Evolutionary conservation across 2,329 filamentous ascomycete genomes (phyloP), one percentile per base, ranked within the genome.

Genomic region (Xylaria polymorpha): DNA sequence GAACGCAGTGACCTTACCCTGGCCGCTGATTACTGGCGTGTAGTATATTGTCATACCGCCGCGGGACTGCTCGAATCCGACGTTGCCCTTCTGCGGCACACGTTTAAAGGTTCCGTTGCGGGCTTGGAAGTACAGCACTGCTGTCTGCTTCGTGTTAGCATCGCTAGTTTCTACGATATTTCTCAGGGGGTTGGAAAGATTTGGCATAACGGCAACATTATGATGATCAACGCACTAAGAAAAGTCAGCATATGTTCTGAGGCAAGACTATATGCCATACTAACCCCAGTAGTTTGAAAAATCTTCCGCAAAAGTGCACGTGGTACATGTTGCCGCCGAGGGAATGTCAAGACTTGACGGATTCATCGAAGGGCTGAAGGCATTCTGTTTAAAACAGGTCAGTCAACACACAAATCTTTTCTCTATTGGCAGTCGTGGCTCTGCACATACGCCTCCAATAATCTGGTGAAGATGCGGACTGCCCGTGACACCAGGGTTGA

Each of bases 11-110:
- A 81, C 80, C 14, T 77, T 78, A 3, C 61, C 66, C 15, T 39
- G 56, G 20, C 66, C 66, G 32, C 61, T 62, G 43, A 70, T 48
- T 2, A 65, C 61, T 0, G 75, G 72, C 22, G 82, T 82, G 68
- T 84, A 84, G 75, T 84, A 84, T 4, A 84, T 77, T 0, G 81
- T 82, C 66, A 83, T 80, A 20, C 82, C 81, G 3, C 79, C 81
- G 1, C 78, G 74, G 7, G 80, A 78, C 12, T 76, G 73, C 37
- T 81, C 78, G 65, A 80, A 78, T 20, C 68, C 70, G 20, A 75
- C 75, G 7, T 76, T 75, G 29, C 70, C 71, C 53, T 74, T 76
- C 65, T 77, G 74, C 7, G 61, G 68, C 6, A 77, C 74, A n/a
- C 74, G 70, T 58, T 77, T 78, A 75, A 74, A 78, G 62, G 74